These are phyloP conservation scores for Verticillium isaacii DNA, from an alignment of 2,329 filamentous ascomycete species.

Conservation along the genomic window DNA sequence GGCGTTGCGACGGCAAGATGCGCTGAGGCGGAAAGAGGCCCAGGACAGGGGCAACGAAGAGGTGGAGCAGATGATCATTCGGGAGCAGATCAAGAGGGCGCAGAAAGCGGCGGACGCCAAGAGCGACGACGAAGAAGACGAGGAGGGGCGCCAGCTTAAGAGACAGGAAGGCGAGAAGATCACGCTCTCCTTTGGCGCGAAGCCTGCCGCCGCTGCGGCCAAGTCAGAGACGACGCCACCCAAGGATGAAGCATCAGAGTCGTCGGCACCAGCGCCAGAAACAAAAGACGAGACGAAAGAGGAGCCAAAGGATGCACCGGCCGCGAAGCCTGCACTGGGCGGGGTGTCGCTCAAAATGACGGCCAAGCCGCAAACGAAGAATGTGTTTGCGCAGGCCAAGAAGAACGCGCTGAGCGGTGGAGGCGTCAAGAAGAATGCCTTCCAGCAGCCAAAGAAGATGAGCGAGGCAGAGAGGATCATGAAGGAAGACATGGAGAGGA, in stretches of 20 bases:
- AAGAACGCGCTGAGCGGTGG: constrained; percentile 64
- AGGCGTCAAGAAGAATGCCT: constrained; percentile 50
- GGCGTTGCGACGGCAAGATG: constrained; percentile 73
- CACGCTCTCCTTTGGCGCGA: constrained; percentile 60
- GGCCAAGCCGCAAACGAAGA: constrained; percentile 65
- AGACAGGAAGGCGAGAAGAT: constrained; percentile 71
- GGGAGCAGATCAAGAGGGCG: constrained; percentile 77
- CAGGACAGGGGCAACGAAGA: constrained; percentile 90
- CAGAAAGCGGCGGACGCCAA: constrained; percentile 51
- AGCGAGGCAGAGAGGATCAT: constrained; percentile 86
- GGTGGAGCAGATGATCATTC: constrained; percentile 75
- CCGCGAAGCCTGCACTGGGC: constrained; percentile 10
- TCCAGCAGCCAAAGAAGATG: constrained; percentile 72
- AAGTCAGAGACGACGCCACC: constrained; percentile 12
- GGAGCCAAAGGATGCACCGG: constrained; percentile 10
- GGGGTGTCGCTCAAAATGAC: constrained; percentile 61
- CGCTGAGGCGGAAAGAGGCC: constrained; percentile 75
- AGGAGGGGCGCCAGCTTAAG: constrained; percentile 44
- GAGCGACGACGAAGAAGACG: constrained; percentile 34
- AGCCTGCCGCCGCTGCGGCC: constrained; percentile 19
- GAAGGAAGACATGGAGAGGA: constrained; percentile 75
- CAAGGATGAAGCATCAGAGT: constrained; percentile 15
- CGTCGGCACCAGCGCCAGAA: constrained; percentile 5
- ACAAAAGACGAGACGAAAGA: constrained; percentile 5
- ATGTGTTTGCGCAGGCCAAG: constrained; percentile 63